Percentiles rank a stretch among this genome's conserved stretches.
phyloP scores from a whole-genome alignment of 2,329 filamentous ascomycete species.

The Hypoxylon sp. region DNA sequence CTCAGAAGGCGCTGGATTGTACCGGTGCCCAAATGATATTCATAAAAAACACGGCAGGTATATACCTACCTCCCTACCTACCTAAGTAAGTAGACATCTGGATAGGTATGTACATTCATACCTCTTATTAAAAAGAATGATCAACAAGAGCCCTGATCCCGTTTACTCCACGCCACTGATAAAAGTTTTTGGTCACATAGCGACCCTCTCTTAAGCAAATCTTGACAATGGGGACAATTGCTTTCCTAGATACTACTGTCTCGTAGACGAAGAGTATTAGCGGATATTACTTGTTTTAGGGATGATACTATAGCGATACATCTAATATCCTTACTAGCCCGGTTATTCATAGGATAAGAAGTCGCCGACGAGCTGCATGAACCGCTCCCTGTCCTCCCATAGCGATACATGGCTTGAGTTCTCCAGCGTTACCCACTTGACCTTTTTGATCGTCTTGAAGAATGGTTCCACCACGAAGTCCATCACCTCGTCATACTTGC shows the following conservation, averaged over 20 bases:
- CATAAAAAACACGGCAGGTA: too few relatives aligned
- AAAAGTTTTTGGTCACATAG: too few relatives aligned
- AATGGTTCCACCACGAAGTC: conserved; percentile 39
- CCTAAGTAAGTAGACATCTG: too few relatives aligned
- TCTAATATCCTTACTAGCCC: background rate
- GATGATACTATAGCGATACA: background rate
- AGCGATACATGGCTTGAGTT: conserved; percentile 37
- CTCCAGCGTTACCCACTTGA: conserved; percentile 43
- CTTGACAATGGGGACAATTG: too few relatives aligned
- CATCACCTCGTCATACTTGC: conserved; percentile 42
- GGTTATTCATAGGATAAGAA: conserved; percentile 15
- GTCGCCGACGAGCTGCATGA: conserved; percentile 38
- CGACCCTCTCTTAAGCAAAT: too few relatives aligned
- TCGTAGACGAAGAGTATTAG: background rate
- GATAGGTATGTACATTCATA: too few relatives aligned
- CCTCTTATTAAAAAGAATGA: too few relatives aligned
- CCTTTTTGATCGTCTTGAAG: conserved; percentile 39
- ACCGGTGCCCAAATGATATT: too few relatives aligned
- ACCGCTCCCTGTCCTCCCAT: conserved; percentile 41
- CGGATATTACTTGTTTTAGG: background rate
- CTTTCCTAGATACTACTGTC: background rate
- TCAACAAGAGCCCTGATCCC: background rate
- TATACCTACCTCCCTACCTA: too few relatives aligned
- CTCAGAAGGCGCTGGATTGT: too few relatives aligned
- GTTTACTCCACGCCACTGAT: background rate